Evolutionary conservation across 768 basidiomycete species (phyloP).

Genomic region (Kwoniella heveanensis): DNA sequence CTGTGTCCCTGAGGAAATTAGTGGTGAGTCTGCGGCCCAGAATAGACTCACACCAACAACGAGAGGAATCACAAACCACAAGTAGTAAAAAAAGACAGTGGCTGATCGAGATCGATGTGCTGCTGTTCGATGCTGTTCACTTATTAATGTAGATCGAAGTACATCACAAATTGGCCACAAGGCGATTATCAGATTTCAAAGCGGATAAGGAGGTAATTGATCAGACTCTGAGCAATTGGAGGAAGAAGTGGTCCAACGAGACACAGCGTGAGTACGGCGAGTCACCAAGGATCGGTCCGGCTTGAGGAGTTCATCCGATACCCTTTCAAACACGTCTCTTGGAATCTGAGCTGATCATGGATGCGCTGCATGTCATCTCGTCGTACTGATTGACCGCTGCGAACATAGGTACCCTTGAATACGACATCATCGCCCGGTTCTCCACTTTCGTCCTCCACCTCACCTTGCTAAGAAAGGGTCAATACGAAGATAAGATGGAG

Average conservation of each 20-base stretch:
- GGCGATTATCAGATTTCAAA: neutral
- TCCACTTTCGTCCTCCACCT: constrained; percentile 20
- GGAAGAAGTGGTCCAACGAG: constrained; percentile 15
- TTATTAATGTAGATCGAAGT: constrained; percentile 5
- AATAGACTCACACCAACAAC: no score
- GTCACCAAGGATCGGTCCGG: no score
- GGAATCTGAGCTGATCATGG: neutral
- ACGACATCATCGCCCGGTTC: constrained; percentile 26
- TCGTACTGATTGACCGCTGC: no score
- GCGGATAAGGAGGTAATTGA: constrained; percentile 11
- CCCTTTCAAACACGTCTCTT: no score
- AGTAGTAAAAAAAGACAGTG: no score
- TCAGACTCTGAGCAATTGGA: constrained; percentile 12
- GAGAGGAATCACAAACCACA: no score
- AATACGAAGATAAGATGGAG: constrained; percentile 4
- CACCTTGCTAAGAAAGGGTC: constrained; percentile 11
- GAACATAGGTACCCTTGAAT: constrained; percentile 21
- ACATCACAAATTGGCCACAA: constrained; percentile 5
- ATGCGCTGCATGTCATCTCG: no score
- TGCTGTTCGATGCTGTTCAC: no score
- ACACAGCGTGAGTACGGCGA: constrained; percentile 8
- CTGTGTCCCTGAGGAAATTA: constrained; percentile 19
- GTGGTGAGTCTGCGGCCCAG: no score
- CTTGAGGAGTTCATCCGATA: no score
- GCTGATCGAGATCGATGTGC: neutral